Conservation (phyloP, 2,329 filamentous ascomycete genomes). For the Penicillium sp. region DNA sequence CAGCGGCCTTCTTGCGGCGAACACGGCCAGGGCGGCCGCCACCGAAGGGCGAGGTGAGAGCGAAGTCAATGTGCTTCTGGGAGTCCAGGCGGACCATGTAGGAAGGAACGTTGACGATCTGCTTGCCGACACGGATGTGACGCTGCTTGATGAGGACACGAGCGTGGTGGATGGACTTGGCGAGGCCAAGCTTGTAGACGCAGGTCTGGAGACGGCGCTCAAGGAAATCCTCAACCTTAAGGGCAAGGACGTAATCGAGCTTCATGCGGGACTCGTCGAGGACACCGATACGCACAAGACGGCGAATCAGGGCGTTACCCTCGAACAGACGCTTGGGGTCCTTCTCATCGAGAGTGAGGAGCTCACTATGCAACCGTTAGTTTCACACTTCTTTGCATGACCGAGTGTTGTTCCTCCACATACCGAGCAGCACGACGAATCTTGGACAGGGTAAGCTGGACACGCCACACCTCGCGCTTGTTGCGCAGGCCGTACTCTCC, state of each 20-base stretch:
- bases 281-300: conserved; percentile 99
- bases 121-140: conserved; percentile 99
- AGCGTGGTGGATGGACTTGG: conserved; percentile 99
- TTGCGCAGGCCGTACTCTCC: conserved; percentile 99
- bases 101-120: conserved; percentile 99
- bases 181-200: conserved; percentile 99
- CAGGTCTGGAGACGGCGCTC: conserved; percentile 99
- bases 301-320: conserved; percentile 99
- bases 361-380: conserved; percentile 65
- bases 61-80: conserved; percentile 99
- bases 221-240: conserved; percentile 99
- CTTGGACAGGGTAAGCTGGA: conserved; percentile 99
- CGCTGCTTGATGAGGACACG: conserved; percentile 99
- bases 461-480: conserved; percentile 99
- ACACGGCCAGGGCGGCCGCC: conserved; percentile 96
- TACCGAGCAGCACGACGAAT: conserved; percentile 99
- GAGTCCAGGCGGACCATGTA: conserved; percentile 99
- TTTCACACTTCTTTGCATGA: not conserved
- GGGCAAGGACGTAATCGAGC: conserved; percentile 99
- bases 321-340: conserved; percentile 99
- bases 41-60: conserved; percentile 95
- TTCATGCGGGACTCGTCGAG: conserved; percentile 99
- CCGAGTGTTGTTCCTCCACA: conserved; percentile 31
- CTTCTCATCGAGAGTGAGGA: conserved; percentile 99
- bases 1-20: conserved; percentile 99